These are phyloP conservation scores for Monilinia fructicola DNA, from an alignment of 2,329 filamentous ascomycete species.

Conservation along the genomic window DNA sequence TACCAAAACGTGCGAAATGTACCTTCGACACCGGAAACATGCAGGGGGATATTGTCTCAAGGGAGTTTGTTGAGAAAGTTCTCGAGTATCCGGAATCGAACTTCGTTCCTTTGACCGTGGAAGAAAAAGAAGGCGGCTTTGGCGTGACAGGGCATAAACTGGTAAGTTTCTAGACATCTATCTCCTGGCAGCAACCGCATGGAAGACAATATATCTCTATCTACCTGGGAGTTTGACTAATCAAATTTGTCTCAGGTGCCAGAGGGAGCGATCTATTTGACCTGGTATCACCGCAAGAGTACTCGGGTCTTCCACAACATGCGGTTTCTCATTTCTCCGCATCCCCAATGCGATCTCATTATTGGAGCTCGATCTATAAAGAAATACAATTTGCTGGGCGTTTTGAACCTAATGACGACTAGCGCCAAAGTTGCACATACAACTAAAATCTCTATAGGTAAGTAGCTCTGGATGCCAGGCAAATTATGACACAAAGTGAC, in stretches of 20 bases:
- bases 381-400: slow-evolving; percentile 24
- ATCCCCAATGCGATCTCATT: slow-evolving; percentile 27
- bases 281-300: slow-evolving; percentile 28
- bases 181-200: not conserved
- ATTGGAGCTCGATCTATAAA: slow-evolving; percentile 29
- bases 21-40: slow-evolving; percentile 33
- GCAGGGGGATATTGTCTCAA: slow-evolving; percentile 31
- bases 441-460: fast-evolving
- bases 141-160: slow-evolving; percentile 27
- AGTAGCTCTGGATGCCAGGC: not conserved
- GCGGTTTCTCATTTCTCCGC: slow-evolving; percentile 29
- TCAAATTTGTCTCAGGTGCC: slow-evolving; percentile 9
- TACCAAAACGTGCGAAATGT: slow-evolving; percentile 27
- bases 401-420: slow-evolving; percentile 25
- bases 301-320: slow-evolving; percentile 32
- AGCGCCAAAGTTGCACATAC: not conserved
- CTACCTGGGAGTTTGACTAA: not conserved
- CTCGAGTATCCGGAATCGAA: slow-evolving; percentile 24
- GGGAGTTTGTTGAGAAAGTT: slow-evolving; percentile 25
- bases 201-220: not conserved
- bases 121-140: slow-evolving; percentile 24
- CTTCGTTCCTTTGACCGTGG: slow-evolving; percentile 25
- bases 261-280: slow-evolving; percentile 28
- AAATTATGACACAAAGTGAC: not conserved
- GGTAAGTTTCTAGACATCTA: not conserved